These are phyloP conservation scores for Eucalyptus urophylla DNA, from an alignment of 345 rosid genomes.

Conservation along the genomic window DNA sequence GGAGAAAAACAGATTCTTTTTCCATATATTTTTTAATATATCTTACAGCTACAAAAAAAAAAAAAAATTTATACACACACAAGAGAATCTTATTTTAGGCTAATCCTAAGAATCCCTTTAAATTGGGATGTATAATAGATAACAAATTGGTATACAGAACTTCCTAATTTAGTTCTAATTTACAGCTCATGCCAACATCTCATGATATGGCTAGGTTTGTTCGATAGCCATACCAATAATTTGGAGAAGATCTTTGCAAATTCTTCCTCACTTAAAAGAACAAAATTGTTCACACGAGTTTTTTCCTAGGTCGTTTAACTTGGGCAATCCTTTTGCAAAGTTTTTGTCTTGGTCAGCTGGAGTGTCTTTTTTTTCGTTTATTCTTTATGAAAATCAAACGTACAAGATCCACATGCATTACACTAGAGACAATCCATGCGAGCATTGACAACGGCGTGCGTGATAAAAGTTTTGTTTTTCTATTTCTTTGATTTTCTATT, in stretches of 20 bases:
- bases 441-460: rapidly evolving
- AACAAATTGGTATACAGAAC: not conserved
- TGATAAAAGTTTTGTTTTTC: too few species aligned
- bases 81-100: not conserved
- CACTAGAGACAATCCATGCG: too few species aligned
- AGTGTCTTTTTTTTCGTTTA: not conserved
- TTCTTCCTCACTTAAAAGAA: too few species aligned
- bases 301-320: not conserved
- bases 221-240: too few species aligned
- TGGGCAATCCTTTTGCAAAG: not conserved
- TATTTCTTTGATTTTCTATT: too few species aligned
- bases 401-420: not conserved
- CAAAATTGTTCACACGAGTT: not conserved
- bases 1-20: not conserved
- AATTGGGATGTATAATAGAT: not conserved
- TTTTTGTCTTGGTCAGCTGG: not conserved
- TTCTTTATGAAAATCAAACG: not conserved
- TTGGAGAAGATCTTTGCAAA: too few species aligned
- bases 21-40: not conserved
- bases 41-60: too few species aligned
- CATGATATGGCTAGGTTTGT: not conserved
- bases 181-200: not conserved
- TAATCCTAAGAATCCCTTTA: not conserved
- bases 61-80: not conserved
- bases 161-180: not conserved